Base-by-base conservation (phyloP, 2,329 filamentous ascomycete species). In the Bimuria novae-zelandiae region DNA sequence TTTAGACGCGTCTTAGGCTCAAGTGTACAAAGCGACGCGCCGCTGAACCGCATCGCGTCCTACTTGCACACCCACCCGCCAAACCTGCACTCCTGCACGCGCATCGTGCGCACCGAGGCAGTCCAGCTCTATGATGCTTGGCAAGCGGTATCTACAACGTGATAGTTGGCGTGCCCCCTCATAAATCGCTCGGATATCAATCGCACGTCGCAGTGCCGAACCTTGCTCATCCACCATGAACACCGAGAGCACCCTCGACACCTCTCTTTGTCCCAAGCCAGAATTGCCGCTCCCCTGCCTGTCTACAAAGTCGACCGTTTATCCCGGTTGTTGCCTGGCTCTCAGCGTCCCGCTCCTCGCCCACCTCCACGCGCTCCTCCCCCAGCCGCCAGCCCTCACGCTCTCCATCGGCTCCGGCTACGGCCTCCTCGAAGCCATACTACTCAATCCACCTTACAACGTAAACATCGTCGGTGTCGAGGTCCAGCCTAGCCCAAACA, bases 371-470 rank as follows among this genome's bases (percentile, higher is more conserved):
- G 43, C 57, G 17, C 56, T 69, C 14, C 64, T 75, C 3, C 61
- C 70, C 3, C 37, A 48, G 2, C 36, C 49, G 3, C 65, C 66
- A 4, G 50, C 51, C 32, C 51, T 69, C 11, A 56, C 47, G 12
- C 62, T 80, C 33, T 80, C 78, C 2, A 74, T 83, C 43, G 81
- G 81, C 51, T 77, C 77, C 56, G 81, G 81, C 40, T 78, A 70
- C 37, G 81, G 81, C 21, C 71, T 82, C 7, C 71, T 84, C 14
- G 81, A 82, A 68, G 71, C 71, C 2, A 59, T 79, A 5, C 65
- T 82, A 22, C 51, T 70, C 16, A 39, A 56, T 2, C 17, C 46
- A 12, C 52, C 58, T 0, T 50, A 51, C 49, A 14, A 32, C n/a
- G 42, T 74, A 10, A 59, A 71, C 16, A 52, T 83, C 3, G 60